Evolutionary conservation across 148 eudicot genomes (phyloP).

Genomic region (Bassia scoparia): DNA sequence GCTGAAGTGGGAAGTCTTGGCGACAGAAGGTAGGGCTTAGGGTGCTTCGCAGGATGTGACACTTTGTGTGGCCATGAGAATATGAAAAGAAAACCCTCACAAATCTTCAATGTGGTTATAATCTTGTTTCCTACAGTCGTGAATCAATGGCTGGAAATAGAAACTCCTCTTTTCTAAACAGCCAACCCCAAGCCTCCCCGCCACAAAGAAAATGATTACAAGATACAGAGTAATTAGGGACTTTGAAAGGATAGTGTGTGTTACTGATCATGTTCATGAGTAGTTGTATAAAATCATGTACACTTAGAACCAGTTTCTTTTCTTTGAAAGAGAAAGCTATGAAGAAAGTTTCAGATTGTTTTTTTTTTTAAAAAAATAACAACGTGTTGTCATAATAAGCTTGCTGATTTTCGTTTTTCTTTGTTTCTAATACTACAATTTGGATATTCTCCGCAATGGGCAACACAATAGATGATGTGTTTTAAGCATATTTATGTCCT

Average conservation of each 20-base stretch:
- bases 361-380: too few relatives aligned
- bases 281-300: not conserved
- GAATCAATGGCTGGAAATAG: not conserved
- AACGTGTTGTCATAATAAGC: too few relatives aligned
- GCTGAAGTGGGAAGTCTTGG: conserved; percentile 19
- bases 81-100: conserved; percentile 12
- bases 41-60: conserved; percentile 2
- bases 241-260: conserved; percentile 21
- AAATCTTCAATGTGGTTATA: conserved; percentile 22
- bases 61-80: conserved; percentile 23
- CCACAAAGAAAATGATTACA: not conserved
- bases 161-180: not conserved
- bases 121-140: conserved; percentile 4
- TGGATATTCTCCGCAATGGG: too few relatives aligned
- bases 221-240: conserved; percentile 14
- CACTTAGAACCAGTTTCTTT: not conserved
- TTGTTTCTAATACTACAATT: too few relatives aligned
- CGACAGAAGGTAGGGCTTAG: conserved; percentile 4
- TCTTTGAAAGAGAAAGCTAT: not conserved
- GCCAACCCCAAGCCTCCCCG: not conserved
- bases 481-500: too few relatives aligned
- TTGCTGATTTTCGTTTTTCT: too few relatives aligned
- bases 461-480: too few relatives aligned
- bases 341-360: too few relatives aligned
- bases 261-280: not conserved